Base-by-base conservation (phyloP, 2,329 filamentous ascomycete genomes). In the Ambrosiella beaveri region DNA sequence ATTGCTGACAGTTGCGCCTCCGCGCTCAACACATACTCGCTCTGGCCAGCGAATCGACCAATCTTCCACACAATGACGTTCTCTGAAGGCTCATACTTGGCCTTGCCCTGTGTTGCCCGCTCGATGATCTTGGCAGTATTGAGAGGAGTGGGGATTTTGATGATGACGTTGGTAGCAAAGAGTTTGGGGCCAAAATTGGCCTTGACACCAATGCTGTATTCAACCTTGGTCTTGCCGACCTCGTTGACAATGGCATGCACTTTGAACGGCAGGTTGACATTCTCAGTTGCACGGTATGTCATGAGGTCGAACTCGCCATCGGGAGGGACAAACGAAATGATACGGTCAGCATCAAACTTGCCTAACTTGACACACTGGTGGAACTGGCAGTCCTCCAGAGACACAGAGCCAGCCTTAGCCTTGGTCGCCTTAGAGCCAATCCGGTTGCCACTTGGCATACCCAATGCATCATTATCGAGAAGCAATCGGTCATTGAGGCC, bases 11-110 rank as follows among this genome's bases (percentile, higher is more conserved):
- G 74, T 57, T 86, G 85, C 47, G 93, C 93, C 71, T 98, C 94
- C 8, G 93, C 93, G 65, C 86, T 94, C 60, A 98, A 76, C 11
- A 98, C 91, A 63, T 85, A 98, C 71, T 98, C 93, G 71, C 85
- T 91, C 71, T 96, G 89, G n/a, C 93, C 93, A 0, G 90, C 93
- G 71, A 98, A 98, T n/a, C 93, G 81, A 11, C 90, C 86, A 64
- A 98, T 97, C 77, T 96, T 97, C 93, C 93, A 98, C 11, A 97
- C 86, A 63, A 98, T 97, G 67, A 91, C 88, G 75, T 98, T 98
- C 68, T 96, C 90, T 63, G 90, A 87, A 0, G 93, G 94, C 71
- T 98, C 94, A 71, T 98, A 98, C 71, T 96, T 97, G 59, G 93
- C 93, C 69, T 96, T 95, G 61, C 93, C 94, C 71, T 97, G 90